Conservation (phyloP, 2,329 filamentous ascomycete species). For the Venturia effusa region DNA sequence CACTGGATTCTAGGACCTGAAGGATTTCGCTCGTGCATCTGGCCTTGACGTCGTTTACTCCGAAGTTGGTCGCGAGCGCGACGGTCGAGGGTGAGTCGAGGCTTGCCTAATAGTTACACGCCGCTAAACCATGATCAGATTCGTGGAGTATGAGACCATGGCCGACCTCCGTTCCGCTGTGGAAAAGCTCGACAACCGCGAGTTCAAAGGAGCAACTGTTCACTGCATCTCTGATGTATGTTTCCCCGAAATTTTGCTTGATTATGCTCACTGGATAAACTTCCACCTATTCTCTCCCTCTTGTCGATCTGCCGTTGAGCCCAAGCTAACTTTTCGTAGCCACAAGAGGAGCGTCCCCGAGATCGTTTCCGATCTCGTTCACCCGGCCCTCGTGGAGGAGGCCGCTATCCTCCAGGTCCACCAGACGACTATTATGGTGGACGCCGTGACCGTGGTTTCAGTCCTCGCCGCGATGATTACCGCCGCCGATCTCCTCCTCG, state of each 20-base stretch:
- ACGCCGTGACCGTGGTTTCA: slow-evolving; percentile 74
- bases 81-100: slow-evolving; percentile 72
- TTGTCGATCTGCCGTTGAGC: slow-evolving; percentile 18
- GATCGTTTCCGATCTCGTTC: slow-evolving; percentile 73
- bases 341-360: slow-evolving; percentile 54
- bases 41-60: slow-evolving; percentile 97
- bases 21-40: slow-evolving; percentile 97
- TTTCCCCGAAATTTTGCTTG: slow-evolving; percentile 12
- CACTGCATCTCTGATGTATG: slow-evolving; percentile 80
- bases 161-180: slow-evolving; percentile 83
- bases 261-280: not conserved
- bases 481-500: slow-evolving; percentile 66
- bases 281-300: not conserved
- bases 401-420: slow-evolving; percentile 49
- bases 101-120: not conserved
- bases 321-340: slow-evolving; percentile 23
- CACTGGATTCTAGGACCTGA: slow-evolving; percentile 83
- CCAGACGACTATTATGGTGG: slow-evolving; percentile 66
- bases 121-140: slow-evolving; percentile 43
- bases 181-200: slow-evolving; percentile 84
- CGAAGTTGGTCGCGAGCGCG: slow-evolving; percentile 83
- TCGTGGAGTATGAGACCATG: slow-evolving; percentile 94
- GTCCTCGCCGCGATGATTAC: slow-evolving; percentile 79
- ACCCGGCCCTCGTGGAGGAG: slow-evolving; percentile 51
- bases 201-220: slow-evolving; percentile 85